phyloP scores from a whole-genome alignment of 2,329 filamentous ascomycete genomes.

The Pyrenophora teres region DNA sequence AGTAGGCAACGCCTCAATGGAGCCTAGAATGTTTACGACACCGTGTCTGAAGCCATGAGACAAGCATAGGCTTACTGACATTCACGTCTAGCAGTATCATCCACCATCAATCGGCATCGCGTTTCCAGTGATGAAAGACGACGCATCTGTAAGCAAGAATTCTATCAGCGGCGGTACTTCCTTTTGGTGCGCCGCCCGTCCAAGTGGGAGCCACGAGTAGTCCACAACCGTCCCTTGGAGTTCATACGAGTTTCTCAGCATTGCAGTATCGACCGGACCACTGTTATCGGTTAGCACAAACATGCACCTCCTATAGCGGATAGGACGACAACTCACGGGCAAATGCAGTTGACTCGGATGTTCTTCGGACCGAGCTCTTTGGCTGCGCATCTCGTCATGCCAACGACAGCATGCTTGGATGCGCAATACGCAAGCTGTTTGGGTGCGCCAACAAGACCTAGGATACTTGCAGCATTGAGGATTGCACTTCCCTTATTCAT shows the following conservation, averaged over 20 bases:
- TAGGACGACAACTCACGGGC: constrained; percentile 35
- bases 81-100: constrained; percentile 38
- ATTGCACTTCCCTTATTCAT: constrained; percentile 49
- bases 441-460: constrained; percentile 54
- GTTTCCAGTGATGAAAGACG: constrained; percentile 54
- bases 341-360: constrained; percentile 44
- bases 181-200: constrained; percentile 32
- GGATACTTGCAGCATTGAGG: constrained; percentile 57
- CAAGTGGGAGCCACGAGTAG: constrained; percentile 30
- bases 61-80: too few relatives aligned
- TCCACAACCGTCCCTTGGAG: constrained; percentile 25
- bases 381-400: constrained; percentile 47
- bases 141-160: constrained; percentile 54
- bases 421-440: constrained; percentile 45
- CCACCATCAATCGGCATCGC: constrained; percentile 56
- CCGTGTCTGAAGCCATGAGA: background rate
- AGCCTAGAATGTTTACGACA: too few relatives aligned
- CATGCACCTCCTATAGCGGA: background rate
- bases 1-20: background rate
- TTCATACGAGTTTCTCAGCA: constrained; percentile 31
- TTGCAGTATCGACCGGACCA: constrained; percentile 44
- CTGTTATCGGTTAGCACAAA: constrained; percentile 7
- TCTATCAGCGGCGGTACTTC: constrained; percentile 53
- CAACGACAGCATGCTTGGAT: constrained; percentile 50
- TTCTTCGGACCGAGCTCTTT: constrained; percentile 47